Base-by-base conservation (phyloP, 805 yeast species). In the Brettanomyces naardenensis region DNA sequence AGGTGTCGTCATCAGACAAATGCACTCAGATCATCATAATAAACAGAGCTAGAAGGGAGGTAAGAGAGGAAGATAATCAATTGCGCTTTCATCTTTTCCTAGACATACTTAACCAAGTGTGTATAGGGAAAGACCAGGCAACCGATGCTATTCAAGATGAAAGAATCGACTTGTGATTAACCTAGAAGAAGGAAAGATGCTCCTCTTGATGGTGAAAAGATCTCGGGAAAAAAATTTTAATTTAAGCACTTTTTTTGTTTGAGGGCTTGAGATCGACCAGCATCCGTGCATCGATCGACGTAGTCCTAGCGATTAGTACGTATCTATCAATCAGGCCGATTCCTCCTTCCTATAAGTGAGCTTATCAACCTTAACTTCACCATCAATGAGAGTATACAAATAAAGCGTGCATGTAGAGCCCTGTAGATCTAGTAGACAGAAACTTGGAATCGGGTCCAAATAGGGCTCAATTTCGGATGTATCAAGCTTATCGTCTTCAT, bases 1-100 rank as follows among this genome's bases (percentile, higher is more conserved):
- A 43, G 44, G 71, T 44, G 83, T 83, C 95, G 31, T 19, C n/a
- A 23, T 34, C 37, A 88, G 96, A 95, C 96, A 88, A 88, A 88
- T 88, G 96, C 96, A 86, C 95, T 88, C 96, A 66, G 66, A 80
- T 85, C 95, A 85, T 85, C 95, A 85, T 75, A 44, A 28, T 28
- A 28, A n/a, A n/a, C n/a, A n/a, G n/a, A n/a, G n/a, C n/a, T 28
- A 28, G 30, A 15, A n/a, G 30, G 15, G 30, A 28, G 30, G 10
- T 10, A 28, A n/a, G 15, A 10, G 15, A 15, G 15, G 7, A 28
- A n/a, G 15, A n/a, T 9, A 23, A 23, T 23, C 11, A 23, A 23
- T 11, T 23, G 7, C 26, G 26, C 26, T 11, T 23, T 23, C 11
- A 23, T 11, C 26, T 23, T 23, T 11, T 9, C 26, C 26, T 23